Base-by-base conservation (phyloP, 169 alveolate genomes). In the Eimeria zaria region DNA sequence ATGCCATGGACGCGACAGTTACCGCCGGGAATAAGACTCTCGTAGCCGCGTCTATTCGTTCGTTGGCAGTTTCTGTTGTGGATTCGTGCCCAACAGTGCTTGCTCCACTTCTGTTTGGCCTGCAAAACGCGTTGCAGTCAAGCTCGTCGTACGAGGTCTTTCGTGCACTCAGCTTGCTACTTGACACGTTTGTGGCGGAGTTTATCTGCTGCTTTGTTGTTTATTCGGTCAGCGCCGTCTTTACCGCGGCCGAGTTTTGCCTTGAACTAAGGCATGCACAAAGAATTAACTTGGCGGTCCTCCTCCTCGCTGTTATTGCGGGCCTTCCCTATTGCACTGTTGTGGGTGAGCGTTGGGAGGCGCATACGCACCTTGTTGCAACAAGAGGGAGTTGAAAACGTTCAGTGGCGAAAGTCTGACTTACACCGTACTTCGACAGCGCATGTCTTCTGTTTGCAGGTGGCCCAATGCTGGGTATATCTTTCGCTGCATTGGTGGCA, bases 381-480 rank as follows among this genome's bases (percentile, higher is more conserved):
- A 27, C 46, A 20, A 9, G 51, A 33, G 1, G 53, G 83, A 73
- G 33, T 73, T 5, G 12, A 41, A n/a, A 39, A 16, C 20, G 33
- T 36, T 41, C 0, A 8, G 30, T 16, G 83, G 55, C 18, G 39
- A 39, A 30, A 53, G 20, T 18, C 14, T 53, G 0, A 69, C 33
- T 30, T 33, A n/a, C 7, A 39, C 30, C 33, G 53, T 20, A 0
- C 33, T 18, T 73, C 18, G 20, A 39, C 33, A 20, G 30, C 16
- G 33, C 30, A 51, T 78, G 64, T 8, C 62, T 78, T 41, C 91
- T 84, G 91, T 84, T 36, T 64, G 55, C 94, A 87, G 94, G 94
- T 41, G 94, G 94, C 83, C 94, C 94, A 30, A 87, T 87, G 94
- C 48, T 87, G 83, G 94, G 94, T 46, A 46, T 87, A 30, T 87